These are phyloP conservation scores for Colletotrichum sp. DNA, from an alignment of 2,329 filamentous ascomycete species.

Conservation along the genomic window DNA sequence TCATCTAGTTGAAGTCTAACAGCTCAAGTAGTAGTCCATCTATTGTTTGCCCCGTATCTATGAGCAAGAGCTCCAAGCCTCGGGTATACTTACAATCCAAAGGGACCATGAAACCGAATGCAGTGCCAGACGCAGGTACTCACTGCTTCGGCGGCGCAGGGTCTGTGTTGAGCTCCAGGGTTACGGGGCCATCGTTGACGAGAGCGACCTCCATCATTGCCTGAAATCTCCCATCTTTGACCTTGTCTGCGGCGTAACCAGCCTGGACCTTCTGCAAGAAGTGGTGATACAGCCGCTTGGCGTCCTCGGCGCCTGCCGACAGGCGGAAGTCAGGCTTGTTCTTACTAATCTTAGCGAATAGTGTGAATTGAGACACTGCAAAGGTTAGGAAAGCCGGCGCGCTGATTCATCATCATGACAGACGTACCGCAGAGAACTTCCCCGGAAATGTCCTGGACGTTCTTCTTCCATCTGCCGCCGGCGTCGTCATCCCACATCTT, in stretches of 20 bases:
- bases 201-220: constrained; percentile 98
- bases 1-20: background rate
- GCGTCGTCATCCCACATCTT: constrained; percentile 88
- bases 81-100: background rate
- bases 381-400: background rate
- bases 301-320: constrained; percentile 79
- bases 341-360: constrained; percentile 92
- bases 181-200: constrained; percentile 77
- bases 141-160: background rate
- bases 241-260: constrained; percentile 73
- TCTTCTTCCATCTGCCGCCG: constrained; percentile 85
- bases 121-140: background rate
- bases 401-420: background rate
- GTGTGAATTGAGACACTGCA: constrained; percentile 93
- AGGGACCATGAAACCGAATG: background rate
- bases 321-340: constrained; percentile 95
- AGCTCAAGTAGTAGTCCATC: background rate
- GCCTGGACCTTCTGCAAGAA: constrained; percentile 80
- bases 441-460: constrained; percentile 84
- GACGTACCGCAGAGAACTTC: constrained; percentile 89
- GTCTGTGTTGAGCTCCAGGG: constrained; percentile 1
- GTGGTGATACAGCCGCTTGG: constrained; percentile 80
- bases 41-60: background rate
- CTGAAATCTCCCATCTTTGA: constrained; percentile 96
- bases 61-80: background rate